Evolutionary conservation across 352 stramenopile genomes (phyloP), one percentile per base, ranked within the genome.

Genomic region (Globisporangium nagaii): DNA sequence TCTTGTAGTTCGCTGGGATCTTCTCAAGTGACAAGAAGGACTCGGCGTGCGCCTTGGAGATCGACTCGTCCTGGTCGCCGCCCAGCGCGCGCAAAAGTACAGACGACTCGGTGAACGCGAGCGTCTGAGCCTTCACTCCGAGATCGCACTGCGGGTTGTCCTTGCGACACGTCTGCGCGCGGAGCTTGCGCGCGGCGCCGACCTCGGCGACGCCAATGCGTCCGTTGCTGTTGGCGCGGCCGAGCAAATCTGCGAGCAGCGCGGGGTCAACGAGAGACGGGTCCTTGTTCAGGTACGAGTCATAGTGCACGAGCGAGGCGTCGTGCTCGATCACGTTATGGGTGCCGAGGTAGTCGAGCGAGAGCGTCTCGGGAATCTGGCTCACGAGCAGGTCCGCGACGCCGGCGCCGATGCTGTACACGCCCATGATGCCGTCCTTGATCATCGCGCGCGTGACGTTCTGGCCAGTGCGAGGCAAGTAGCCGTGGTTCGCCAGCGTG

Each of bases 241-340:
- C 30, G 35, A 62, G 28, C n/a, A 70, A 25, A n/a, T 63, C 52
- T 3, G 41, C 31, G 5, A 36, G n/a, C 30, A 71, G 27, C 5
- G 25, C n/a, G 0, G 32, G 10, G 44, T 69, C 47, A 4, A 66
- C 19, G 4, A n/a, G 19, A 12, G 53, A 35, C 13, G 62, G 52
- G 43, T 74, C 63, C 7, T 48, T 22, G 41, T 60, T 56, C 15
- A 50, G 36, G 34, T 45, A 58, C 6, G 51, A 19, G 19, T 73
- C 68, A 0, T 28, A 17, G 41, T 69, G 67, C 4, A 62, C 54
- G 10, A 75, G 49, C 32, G n/a, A n/a, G n/a, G n/a, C n/a, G n/a
- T n/a, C n/a, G n/a, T n/a, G n/a, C n/a, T n/a, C n/a, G n/a, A n/a
- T 55, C 5, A 36, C 28, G 57, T 68, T 64, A 51, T 74, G 66